Percentiles rank a stretch among this genome's conserved stretches.
Conservation (phyloP, 192 early-diverging fungal species). For the Backusella liffmaniae region DNA sequence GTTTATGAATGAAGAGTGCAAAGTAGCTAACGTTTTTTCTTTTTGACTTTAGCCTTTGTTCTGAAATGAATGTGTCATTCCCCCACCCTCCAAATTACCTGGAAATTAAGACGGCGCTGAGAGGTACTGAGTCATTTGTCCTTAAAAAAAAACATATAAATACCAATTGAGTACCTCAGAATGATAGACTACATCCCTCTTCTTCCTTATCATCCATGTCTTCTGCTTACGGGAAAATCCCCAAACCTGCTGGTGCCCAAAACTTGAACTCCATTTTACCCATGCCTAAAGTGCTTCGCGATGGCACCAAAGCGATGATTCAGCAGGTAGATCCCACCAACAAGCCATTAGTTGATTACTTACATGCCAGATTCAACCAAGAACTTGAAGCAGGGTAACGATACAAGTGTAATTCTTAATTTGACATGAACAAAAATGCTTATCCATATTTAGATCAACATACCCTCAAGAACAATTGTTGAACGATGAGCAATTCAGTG, state of each 20-base stretch:
- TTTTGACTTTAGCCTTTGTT: neutral
- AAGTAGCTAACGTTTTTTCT: neutral
- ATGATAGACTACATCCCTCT: neutral
- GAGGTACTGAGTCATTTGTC: neutral
- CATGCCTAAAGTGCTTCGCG: conserved; percentile 17
- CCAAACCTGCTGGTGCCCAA: conserved; percentile 11
- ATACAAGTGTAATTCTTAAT: neutral
- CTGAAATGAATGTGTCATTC: neutral
- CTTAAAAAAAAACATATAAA: neutral
- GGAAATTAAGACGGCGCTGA: neutral
- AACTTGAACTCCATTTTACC: conserved; percentile 17
- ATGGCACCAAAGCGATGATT: conserved; percentile 6
- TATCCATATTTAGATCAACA: conserved; percentile 42
- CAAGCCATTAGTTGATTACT: conserved; percentile 30
- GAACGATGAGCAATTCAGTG: conserved; percentile 40
- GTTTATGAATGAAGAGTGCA: neutral
- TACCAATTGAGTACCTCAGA: neutral
- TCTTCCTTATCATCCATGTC: conserved; percentile 32
- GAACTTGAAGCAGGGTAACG: conserved; percentile 58
- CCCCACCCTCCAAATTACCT: neutral
- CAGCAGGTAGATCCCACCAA: conserved; percentile 26
- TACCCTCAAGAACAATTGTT: conserved; percentile 66
- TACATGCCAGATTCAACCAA: conserved; percentile 58
- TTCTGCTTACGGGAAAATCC: conserved; percentile 42
- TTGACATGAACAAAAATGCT: neutral